Conservation (phyloP, 2,329 filamentous ascomycete species). For the Cladosporium sp. region DNA sequence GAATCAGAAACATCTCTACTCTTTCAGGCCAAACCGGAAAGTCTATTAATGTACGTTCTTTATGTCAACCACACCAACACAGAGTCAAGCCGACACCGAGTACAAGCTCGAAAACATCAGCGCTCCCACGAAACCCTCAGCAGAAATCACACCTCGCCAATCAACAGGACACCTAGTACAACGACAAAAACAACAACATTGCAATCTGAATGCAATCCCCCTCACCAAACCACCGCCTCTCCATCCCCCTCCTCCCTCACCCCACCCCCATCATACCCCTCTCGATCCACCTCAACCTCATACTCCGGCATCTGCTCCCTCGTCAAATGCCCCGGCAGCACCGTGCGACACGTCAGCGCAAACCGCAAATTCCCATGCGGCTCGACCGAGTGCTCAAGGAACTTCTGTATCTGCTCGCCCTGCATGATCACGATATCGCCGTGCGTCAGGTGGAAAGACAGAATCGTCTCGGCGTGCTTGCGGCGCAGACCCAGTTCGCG, state of each 20-base stretch:
- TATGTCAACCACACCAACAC: no score
- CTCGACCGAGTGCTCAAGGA: constrained; percentile 57
- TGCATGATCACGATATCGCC: constrained; percentile 65
- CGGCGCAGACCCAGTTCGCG: constrained; percentile 35
- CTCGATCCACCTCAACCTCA: constrained; percentile 33
- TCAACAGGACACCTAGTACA: no score
- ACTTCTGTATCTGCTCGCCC: constrained; percentile 54
- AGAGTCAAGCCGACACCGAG: no score
- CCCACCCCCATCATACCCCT: constrained; percentile 33
- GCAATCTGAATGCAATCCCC: no score
- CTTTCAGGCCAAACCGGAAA: no score
- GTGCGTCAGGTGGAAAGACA: constrained; percentile 52
- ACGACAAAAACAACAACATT: no score
- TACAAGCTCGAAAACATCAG: no score
- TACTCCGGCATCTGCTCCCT: constrained; percentile 36
- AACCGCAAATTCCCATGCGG: constrained; percentile 51
- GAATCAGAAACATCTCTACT: no score
- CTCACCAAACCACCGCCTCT: constrained; percentile 7
- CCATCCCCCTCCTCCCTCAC: constrained; percentile 5
- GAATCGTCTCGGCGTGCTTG: constrained; percentile 30
- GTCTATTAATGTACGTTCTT: no score
- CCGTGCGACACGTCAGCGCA: constrained; percentile 53
- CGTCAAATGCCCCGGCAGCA: constrained; percentile 43
- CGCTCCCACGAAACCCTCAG: no score
- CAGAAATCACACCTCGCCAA: no score